Conservation (phyloP, 2,329 filamentous ascomycete species). For the Colletotrichum abscissum region DNA sequence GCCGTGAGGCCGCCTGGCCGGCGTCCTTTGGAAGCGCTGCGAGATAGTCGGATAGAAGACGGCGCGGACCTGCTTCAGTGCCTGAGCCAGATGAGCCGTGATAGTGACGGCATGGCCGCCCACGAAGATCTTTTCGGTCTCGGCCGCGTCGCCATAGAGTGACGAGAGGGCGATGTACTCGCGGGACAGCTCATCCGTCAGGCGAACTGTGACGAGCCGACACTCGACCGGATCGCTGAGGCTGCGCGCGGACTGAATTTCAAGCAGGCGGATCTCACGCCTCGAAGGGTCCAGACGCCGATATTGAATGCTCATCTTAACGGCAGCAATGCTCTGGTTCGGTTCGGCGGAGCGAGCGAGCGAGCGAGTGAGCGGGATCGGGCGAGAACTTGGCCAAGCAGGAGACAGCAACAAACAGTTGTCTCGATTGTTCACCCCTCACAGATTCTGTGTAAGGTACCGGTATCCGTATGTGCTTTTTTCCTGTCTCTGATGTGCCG, state of each 20-base stretch:
- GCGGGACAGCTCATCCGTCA: constrained; percentile 37
- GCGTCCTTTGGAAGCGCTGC: constrained; percentile 37
- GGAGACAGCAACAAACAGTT: neutral
- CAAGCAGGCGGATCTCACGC: constrained; percentile 47
- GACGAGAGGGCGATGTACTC: constrained; percentile 46
- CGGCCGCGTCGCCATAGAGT: constrained; percentile 42
- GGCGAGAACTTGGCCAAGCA: neutral
- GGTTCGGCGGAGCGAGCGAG: neutral
- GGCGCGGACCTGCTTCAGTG: constrained; percentile 45
- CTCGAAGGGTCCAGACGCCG: constrained; percentile 38
- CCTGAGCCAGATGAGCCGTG: constrained; percentile 43
- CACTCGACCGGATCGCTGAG: constrained; percentile 45
- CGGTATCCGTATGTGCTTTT: neutral
- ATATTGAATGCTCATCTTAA: constrained; percentile 32
- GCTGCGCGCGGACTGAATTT: constrained; percentile 43
- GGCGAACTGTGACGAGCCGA: constrained; percentile 44
- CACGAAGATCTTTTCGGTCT: constrained; percentile 44
- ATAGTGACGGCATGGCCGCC: constrained; percentile 42
- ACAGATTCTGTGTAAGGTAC: neutral
- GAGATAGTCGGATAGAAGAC: constrained; percentile 45
- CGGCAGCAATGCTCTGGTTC: neutral
- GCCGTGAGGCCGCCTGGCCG: constrained; percentile 30
- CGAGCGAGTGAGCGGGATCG: neutral
- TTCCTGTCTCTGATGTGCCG: too few relatives aligned
- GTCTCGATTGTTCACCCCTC: neutral